These are phyloP conservation scores for Teratosphaeria viscida DNA, from an alignment of 2,329 filamentous ascomycete genomes.

Conservation along the genomic window DNA sequence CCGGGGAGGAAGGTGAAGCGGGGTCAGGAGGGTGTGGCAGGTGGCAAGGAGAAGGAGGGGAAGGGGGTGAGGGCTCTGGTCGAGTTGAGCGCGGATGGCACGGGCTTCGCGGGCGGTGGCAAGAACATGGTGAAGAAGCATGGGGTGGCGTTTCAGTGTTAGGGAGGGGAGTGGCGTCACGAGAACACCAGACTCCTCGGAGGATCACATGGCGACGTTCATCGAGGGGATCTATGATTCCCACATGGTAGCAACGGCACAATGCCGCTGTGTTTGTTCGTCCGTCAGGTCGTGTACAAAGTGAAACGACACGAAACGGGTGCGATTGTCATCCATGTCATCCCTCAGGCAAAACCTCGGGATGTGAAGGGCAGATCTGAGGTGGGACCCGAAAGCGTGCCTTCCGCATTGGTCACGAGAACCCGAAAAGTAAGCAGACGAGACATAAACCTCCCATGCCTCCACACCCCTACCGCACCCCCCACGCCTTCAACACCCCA, in stretches of 20 bases:
- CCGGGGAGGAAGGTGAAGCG: constrained; percentile 17
- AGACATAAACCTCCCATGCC: no score
- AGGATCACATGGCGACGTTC: no score
- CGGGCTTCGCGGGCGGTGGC: constrained; percentile 84
- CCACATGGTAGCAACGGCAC: no score
- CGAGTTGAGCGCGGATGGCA: constrained; percentile 74
- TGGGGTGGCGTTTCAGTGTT: constrained; percentile 77
- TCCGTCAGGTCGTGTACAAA: no score
- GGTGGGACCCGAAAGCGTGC: background rate
- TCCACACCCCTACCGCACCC: constrained; percentile 7
- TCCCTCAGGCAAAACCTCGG: no score
- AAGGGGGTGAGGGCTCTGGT: constrained; percentile 62
- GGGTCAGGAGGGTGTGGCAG: constrained; percentile 18
- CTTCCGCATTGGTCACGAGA: background rate
- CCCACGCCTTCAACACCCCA: constrained; percentile 13
- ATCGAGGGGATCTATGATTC: no score
- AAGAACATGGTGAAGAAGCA: constrained; percentile 68
- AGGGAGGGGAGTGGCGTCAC: background rate
- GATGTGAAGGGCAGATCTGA: no score
- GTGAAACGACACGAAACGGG: no score
- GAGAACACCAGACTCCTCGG: no score
- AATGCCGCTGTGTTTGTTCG: no score
- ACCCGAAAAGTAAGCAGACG: no score
- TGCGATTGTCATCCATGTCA: no score
- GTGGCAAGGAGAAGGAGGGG: constrained; percentile 38